These are phyloP conservation scores for Patellifolia procumbens DNA, from an alignment of 179 eudicot genomes.

Conservation along the genomic window DNA sequence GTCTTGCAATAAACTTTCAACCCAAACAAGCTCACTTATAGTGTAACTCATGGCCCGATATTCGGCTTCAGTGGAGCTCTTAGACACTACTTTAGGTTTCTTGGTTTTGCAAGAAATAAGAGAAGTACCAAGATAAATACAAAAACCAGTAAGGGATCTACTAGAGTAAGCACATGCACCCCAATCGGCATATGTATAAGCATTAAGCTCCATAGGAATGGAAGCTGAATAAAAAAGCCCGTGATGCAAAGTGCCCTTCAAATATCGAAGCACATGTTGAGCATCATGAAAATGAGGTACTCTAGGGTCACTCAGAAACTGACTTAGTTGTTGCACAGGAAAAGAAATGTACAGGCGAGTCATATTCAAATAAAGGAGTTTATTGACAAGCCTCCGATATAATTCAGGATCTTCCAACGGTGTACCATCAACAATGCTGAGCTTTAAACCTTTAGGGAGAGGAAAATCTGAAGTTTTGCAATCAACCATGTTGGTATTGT, in stretches of 20 bases:
- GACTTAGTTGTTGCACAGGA: not conserved
- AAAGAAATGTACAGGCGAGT: not conserved
- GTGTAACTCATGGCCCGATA: not conserved
- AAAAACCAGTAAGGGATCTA: too few species aligned
- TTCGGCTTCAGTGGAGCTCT: not conserved
- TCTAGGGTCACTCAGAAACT: not conserved
- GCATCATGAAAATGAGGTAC: not conserved
- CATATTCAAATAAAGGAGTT: not conserved
- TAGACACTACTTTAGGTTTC: not conserved
- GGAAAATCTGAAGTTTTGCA: too few species aligned
- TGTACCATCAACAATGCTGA: too few species aligned
- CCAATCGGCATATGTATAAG: not conserved
- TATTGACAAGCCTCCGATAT: not conserved
- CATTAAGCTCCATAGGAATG: not conserved
- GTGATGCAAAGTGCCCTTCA: too few species aligned
- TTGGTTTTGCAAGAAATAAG: conserved; percentile 1
- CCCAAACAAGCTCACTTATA: not conserved
- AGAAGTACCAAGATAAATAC: not conserved
- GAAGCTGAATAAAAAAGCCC: not conserved
- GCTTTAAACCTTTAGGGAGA: too few species aligned
- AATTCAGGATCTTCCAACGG: not conserved
- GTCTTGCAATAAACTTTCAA: not conserved
- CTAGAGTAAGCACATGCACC: not conserved
- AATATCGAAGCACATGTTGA: not conserved
- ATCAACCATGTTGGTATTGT: too few species aligned